Evolutionary conservation across 1,284 basidiomycete species (phyloP).

Genomic region (Peniophora sp.): DNA sequence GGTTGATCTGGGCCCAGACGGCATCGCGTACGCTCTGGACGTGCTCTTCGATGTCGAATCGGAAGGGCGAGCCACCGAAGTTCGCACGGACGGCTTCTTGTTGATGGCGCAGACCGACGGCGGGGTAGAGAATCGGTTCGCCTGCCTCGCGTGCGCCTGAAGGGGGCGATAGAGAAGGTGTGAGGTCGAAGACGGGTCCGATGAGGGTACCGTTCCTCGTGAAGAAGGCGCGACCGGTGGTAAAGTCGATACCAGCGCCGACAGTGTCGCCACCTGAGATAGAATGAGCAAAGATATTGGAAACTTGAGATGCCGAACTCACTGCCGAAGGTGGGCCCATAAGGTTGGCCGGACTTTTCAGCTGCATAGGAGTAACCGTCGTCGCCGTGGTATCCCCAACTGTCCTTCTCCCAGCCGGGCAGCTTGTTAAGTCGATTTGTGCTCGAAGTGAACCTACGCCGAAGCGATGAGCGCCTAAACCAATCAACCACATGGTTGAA

Average conservation of each 20-base stretch:
- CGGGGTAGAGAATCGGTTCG: conserved; percentile 63
- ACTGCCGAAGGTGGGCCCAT: conserved; percentile 74
- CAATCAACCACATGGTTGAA: conserved; percentile 7
- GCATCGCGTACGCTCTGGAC: conserved; percentile 57
- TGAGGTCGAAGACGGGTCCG: conserved; percentile 26
- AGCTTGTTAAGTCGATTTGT: conserved; percentile 64
- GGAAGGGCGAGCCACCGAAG: conserved; percentile 81
- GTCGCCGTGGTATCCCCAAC: conserved; percentile 95
- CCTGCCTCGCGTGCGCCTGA: conserved; percentile 27
- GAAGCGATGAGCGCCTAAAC: conserved; percentile 5
- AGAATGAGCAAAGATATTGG: conserved; percentile 3
- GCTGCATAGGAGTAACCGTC: conserved; percentile 74
- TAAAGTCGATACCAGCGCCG: conserved; percentile 88
- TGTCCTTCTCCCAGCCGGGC: conserved; percentile 84
- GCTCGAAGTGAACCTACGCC: conserved; percentile 32
- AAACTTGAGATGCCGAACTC: conserved; percentile 17
- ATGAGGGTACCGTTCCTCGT: conserved; percentile 82
- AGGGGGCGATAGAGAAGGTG: not conserved
- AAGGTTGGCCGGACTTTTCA: conserved; percentile 50
- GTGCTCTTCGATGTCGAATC: conserved; percentile 81
- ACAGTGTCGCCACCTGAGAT: conserved; percentile 71
- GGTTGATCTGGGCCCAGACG: conserved; percentile 59
- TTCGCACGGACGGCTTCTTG: conserved; percentile 73
- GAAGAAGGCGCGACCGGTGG: conserved; percentile 72
- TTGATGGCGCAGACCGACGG: conserved; percentile 77